Evolutionary conservation across 257 asterid genomes (phyloP).

Genomic region (Solanum habrochaites): DNA sequence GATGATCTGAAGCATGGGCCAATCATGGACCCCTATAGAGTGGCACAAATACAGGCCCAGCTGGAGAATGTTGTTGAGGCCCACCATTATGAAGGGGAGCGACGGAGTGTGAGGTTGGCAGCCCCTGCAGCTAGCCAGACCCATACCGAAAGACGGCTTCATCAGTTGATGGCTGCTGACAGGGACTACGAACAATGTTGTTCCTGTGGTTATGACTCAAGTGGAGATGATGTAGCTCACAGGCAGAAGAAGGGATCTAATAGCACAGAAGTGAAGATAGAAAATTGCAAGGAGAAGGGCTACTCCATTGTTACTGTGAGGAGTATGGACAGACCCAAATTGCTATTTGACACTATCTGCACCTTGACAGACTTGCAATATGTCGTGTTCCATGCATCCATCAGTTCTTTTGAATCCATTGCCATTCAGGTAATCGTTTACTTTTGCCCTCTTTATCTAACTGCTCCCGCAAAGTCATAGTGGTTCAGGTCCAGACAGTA

Average conservation of each 20-base stretch:
- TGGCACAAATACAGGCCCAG: conserved; percentile 61
- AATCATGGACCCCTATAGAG: conserved; percentile 31
- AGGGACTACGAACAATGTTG: conserved; percentile 58
- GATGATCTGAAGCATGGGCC: conserved; percentile 29
- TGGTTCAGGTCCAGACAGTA: background rate
- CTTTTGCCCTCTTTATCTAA: background rate
- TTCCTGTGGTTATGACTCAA: conserved; percentile 29
- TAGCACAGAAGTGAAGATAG: conserved; percentile 55
- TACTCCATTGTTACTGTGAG: conserved; percentile 52
- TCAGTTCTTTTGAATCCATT: conserved; percentile 50
- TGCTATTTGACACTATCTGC: conserved; percentile 71
- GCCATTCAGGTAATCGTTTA: conserved; percentile 54
- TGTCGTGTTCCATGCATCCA: conserved; percentile 69
- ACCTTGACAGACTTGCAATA: conserved; percentile 62
- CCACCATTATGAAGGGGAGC: conserved; percentile 49
- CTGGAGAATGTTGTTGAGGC: conserved; percentile 72
- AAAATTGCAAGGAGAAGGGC: conserved; percentile 35
- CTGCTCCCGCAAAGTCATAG: background rate
- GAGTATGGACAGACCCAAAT: conserved; percentile 64
- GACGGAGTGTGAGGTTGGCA: conserved; percentile 44
- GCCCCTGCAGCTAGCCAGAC: conserved; percentile 36
- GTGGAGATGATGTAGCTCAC: conserved; percentile 26
- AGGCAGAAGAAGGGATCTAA: conserved; percentile 16
- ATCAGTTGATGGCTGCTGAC: conserved; percentile 79
- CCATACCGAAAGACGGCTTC: conserved; percentile 93